Evolutionary conservation across 345 rosid species (phyloP).

Genomic region (Acer campestre): DNA sequence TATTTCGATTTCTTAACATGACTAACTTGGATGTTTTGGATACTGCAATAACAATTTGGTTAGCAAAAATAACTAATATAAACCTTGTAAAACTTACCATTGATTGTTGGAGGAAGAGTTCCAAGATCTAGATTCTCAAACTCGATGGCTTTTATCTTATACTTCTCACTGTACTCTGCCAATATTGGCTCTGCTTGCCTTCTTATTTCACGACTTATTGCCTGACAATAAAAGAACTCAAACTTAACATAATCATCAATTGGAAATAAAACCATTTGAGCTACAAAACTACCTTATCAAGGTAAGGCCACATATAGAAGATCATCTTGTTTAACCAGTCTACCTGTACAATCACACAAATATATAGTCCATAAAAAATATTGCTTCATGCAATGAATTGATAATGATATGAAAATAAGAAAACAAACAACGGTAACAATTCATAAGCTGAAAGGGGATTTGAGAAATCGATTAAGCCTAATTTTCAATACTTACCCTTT

Average conservation of each 20-base stretch:
- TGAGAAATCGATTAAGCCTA: background rate
- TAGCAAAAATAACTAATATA: background rate
- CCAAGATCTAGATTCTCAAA: constrained; percentile 63
- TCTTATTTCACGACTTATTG: constrained; percentile 51
- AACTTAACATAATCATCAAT: background rate
- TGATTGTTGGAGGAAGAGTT: constrained; percentile 64
- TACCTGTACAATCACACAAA: constrained; percentile 42
- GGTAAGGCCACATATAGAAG: constrained; percentile 71
- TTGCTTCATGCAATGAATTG: background rate
- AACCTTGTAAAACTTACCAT: constrained; percentile 38
- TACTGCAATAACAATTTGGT: background rate
- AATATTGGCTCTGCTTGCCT: constrained; percentile 53
- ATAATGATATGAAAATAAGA: background rate
- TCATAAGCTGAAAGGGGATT: background rate
- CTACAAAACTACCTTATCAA: constrained; percentile 56
- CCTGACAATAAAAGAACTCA: constrained; percentile 40
- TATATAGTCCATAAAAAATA: background rate
- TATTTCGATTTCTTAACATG: background rate
- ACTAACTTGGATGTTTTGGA: background rate
- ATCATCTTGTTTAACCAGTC: constrained; percentile 79
- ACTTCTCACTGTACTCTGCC: constrained; percentile 59
- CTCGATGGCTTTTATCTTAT: constrained; percentile 51
- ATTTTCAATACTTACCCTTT: constrained; percentile 46
- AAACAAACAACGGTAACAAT: background rate
- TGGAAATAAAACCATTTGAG: constrained; percentile 12